Base-by-base conservation (phyloP, 495 filamentous ascomycete species). In the Penicillium angulare region DNA sequence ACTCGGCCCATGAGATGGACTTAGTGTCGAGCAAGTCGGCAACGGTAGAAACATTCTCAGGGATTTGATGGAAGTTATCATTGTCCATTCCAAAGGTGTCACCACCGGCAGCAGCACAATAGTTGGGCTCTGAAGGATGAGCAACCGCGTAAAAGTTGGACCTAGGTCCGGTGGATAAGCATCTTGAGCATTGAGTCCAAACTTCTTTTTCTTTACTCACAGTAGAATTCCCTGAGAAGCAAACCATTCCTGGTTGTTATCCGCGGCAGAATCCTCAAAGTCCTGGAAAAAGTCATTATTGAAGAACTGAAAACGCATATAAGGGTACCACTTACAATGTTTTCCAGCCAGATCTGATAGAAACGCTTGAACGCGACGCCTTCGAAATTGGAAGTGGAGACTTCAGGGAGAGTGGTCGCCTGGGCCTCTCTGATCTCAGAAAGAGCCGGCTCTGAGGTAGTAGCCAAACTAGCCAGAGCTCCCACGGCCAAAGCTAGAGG, bases 121-220 rank as follows among this genome's bases (percentile, higher is more conserved):
- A 89, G 72, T 90, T 90, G 22, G 84, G 84, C 69, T 88, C 74
- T 0, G 83, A 87, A 7, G 85, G 85, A 53, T 87, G 85, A 7
- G 84, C 84, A 27, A 82, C 53, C 17, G 74, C 80, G 46, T 73
- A 82, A 73, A 77, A 85, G 69, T 87, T 86, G 51, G 73, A 79
- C 29, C 61, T 65, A 45, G 6, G 15, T 32, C 16, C 38, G 34
- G 13, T 29, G 9, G 18, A 24, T 22, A 6, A 31, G 17, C n/a
- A 21, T 21, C n/a, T n/a, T n/a, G n/a, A n/a, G 12, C 5, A 2
- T 1, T 21, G 16, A 31, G 4, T 15, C 3, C 8, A 12, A 0
- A 13, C 5, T 12, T 9, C 10, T 7, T 18, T 18, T 7, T 23
- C 13, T 12, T 2, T 15, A 54, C 55, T 41, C 39, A 65, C 43